Evolutionary conservation across 192 early-diverging fungal genomes (phyloP), one percentile per base, ranked within the genome.

Genomic region (Chytriomyces sp.): DNA sequence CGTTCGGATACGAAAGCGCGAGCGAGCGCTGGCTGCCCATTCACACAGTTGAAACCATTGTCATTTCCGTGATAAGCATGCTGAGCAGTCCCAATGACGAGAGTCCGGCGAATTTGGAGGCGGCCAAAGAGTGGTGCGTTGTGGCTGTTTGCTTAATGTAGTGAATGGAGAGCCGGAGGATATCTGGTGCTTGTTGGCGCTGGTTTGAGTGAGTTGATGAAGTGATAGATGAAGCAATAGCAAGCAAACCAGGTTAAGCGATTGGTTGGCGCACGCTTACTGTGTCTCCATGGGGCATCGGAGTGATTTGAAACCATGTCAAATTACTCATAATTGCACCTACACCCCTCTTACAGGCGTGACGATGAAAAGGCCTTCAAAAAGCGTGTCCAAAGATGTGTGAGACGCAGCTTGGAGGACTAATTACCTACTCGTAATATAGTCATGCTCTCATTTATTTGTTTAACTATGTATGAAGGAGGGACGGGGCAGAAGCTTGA

Each of bases 11-110:
- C 76, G 95, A 97, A 75, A 76, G 89, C 59, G 88, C 94, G 3
- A 82, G 83, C 37, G 96, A 99, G 76, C 87, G 96, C 67, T 99
- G 96, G 96, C 84, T 88, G 26, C 94, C 96, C n/a, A 91, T 95
- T 25, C 95, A 96, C 82, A 94, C 93, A 2, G 94, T 97, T 36
- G 94, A 97, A 78, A 91, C 93, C 10, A 95, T 99, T 61, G 77
- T 98, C 33, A 56, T 98, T 22, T 91, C 90, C 64, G 94, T 99
- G 14, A 91, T 96, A 30, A 89, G 90, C 37, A 96, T 99, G 94
- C 83, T 99, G 14, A 91, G 88, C 32, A 85, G 84, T 37, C 96
- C 96, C 26, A 99, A 99, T 80, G 92, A 93, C 76, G 93, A 99
- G 68, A 93, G 91, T 28, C 95, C 96, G 5, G 95, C 97, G 10